Conservation (phyloP, 176 grass and related monocot genomes). For the Areca catechu region DNA sequence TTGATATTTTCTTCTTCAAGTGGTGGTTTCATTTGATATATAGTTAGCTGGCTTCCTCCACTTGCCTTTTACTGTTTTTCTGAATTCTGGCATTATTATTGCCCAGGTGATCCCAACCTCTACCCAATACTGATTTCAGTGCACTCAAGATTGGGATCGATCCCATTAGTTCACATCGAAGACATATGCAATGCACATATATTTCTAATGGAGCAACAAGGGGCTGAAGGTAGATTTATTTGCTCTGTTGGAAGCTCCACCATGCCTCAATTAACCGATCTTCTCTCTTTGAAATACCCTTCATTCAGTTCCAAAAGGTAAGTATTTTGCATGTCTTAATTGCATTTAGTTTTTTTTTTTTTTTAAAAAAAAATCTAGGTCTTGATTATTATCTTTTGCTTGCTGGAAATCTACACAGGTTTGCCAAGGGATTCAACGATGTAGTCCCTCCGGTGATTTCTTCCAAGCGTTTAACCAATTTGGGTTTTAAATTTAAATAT, state of each 20-base stretch:
- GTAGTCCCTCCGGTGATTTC: conserved; percentile 35
- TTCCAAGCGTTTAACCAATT: conserved; percentile 39
- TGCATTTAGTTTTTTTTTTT: neutral
- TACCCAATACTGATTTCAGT: conserved; percentile 51
- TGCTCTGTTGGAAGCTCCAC: conserved; percentile 33
- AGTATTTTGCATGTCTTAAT: neutral
- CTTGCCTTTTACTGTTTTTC: neutral
- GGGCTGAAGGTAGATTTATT: conserved; percentile 42
- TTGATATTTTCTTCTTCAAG: too few relatives aligned
- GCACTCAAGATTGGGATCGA: conserved; percentile 57
- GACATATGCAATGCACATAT: conserved; percentile 79
- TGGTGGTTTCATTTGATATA: too few relatives aligned
- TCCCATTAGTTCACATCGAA: conserved; percentile 65
- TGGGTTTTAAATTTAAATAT: conserved; percentile 54
- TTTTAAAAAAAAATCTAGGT: neutral
- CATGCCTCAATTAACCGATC: conserved; percentile 22
- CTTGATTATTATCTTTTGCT: neutral
- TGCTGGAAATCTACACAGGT: conserved; percentile 14
- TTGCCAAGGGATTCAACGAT: conserved; percentile 20
- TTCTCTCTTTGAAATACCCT: conserved; percentile 31
- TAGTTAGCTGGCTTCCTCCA: too few relatives aligned
- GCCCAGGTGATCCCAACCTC: conserved; percentile 45
- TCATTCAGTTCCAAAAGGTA: conserved; percentile 25
- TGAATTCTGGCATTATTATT: neutral
- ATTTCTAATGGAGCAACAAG: conserved; percentile 36